Evolutionary conservation across 331 rosid species (phyloP).

Genomic region (Spiraea crenata): DNA sequence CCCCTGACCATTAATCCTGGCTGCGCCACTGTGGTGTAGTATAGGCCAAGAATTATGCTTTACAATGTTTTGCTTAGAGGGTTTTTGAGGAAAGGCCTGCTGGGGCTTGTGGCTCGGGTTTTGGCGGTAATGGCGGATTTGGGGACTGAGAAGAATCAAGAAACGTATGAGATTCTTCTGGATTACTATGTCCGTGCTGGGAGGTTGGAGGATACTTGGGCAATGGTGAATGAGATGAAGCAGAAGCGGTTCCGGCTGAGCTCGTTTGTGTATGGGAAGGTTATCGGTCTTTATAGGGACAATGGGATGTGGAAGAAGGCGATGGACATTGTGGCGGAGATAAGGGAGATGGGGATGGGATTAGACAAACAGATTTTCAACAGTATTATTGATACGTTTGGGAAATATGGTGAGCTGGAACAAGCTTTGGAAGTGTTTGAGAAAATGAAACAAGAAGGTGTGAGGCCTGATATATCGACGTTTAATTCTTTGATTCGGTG

Average conservation of each 20-base stretch:
- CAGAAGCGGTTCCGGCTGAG: conserved; percentile 41
- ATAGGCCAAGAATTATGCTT: conserved; percentile 41
- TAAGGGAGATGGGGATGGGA: conserved; percentile 49
- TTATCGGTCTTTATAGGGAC: conserved; percentile 65
- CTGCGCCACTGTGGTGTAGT: no score
- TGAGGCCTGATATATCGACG: conserved; percentile 60
- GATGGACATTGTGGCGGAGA: conserved; percentile 54
- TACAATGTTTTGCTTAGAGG: conserved; percentile 65
- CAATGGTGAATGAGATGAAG: conserved; percentile 61
- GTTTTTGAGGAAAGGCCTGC: conserved; percentile 67
- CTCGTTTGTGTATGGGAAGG: conserved; percentile 59
- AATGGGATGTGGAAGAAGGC: conserved; percentile 96
- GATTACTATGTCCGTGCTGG: conserved; percentile 70
- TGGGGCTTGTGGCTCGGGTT: conserved; percentile 44
- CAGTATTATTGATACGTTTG: conserved; percentile 68
- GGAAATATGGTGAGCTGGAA: conserved; percentile 61
- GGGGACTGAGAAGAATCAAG: conserved; percentile 36
- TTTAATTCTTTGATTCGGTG: conserved; percentile 69
- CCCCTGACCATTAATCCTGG: no score
- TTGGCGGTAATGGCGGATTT: conserved; percentile 44
- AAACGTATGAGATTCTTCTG: conserved; percentile 56
- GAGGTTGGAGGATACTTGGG: conserved; percentile 78
- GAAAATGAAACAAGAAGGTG: conserved; percentile 56
- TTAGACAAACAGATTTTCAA: conserved; percentile 58
- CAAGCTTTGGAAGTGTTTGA: conserved; percentile 61